Conservation (phyloP, 148 eudicot genomes). For the Tetragonia tetragonoides region DNA sequence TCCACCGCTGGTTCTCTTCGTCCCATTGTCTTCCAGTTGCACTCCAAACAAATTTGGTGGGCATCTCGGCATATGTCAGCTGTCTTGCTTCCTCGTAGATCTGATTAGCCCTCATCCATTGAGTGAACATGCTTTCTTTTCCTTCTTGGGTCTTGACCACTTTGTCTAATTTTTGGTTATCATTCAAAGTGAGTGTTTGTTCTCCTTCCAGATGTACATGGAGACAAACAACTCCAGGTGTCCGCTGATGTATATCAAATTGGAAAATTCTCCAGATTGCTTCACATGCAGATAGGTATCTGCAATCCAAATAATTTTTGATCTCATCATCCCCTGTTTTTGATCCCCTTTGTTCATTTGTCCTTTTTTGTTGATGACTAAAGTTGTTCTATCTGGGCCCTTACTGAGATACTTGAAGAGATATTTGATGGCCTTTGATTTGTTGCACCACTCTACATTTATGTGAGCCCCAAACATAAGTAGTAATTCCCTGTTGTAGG, state of each 20-base stretch:
- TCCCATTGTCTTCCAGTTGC: background rate
- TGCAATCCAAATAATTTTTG: background rate
- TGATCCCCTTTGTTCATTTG: background rate
- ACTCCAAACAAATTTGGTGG: constrained; percentile 8
- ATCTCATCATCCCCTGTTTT: background rate
- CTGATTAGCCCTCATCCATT: constrained; percentile 14
- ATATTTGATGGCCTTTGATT: background rate
- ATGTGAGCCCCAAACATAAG: background rate
- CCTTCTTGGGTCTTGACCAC: background rate
- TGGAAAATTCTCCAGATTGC: background rate
- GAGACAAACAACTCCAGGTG: background rate
- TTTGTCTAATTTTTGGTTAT: background rate
- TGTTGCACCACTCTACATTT: constrained; percentile 8
- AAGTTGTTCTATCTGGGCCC: background rate
- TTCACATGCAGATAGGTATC: background rate
- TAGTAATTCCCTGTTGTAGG: constrained; percentile 8
- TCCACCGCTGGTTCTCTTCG: background rate
- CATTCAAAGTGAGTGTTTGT: background rate
- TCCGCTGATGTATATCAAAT: background rate
- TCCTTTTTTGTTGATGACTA: background rate
- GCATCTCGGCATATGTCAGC: constrained; percentile 12
- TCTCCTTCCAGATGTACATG: background rate
- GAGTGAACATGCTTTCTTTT: background rate
- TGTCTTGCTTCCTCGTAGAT: background rate
- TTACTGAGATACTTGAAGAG: background rate